A percentile compares a stretch with the other conserved stretches of the same genome.
Conservation (phyloP, 2,329 filamentous ascomycete genomes). For the Didymella pinodella region DNA sequence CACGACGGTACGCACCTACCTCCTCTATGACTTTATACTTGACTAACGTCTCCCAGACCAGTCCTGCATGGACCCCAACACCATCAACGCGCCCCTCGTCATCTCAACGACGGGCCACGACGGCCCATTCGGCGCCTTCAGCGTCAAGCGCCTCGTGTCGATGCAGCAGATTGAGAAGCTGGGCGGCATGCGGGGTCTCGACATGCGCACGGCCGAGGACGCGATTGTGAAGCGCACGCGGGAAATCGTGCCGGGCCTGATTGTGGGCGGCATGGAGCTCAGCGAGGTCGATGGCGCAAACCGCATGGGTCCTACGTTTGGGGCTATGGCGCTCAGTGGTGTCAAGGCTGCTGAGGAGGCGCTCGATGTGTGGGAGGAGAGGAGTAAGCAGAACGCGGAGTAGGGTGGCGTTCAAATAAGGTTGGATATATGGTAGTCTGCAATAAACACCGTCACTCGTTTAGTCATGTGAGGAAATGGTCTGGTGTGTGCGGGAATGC, state of each 20-base stretch:
- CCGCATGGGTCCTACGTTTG: slow-evolving; percentile 89
- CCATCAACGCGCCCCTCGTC: slow-evolving; percentile 88
- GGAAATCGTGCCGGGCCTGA: slow-evolving; percentile 85
- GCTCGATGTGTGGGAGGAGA: slow-evolving; percentile 76
- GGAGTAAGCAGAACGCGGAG: slow-evolving; percentile 78
- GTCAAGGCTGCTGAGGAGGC: slow-evolving; percentile 93
- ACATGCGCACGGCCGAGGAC: slow-evolving; percentile 92
- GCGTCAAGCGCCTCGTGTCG: slow-evolving; percentile 86
- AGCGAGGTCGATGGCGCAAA: slow-evolving; percentile 90
- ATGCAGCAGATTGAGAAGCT: slow-evolving; percentile 86
- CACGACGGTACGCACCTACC: slow-evolving; percentile 29
- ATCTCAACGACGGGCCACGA: slow-evolving; percentile 93
- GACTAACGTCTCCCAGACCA: slow-evolving; percentile 66
- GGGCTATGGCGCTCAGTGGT: slow-evolving; percentile 85
- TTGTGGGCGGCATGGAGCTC: slow-evolving; percentile 95
- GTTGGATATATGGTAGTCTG: neutral
- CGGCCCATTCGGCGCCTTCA: slow-evolving; percentile 89
- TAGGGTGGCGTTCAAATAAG: slow-evolving; percentile 6
- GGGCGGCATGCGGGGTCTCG: slow-evolving; percentile 89
- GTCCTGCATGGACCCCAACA: slow-evolving; percentile 97
- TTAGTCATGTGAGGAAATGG: neutral
- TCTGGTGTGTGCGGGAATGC: neutral
- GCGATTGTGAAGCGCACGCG: slow-evolving; percentile 92
- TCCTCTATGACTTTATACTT: neutral
- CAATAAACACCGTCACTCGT: slow-evolving; percentile 13